phyloP scores from a whole-genome alignment of 202 grass and related monocot genomes.

The Setaria viridis region DNA sequence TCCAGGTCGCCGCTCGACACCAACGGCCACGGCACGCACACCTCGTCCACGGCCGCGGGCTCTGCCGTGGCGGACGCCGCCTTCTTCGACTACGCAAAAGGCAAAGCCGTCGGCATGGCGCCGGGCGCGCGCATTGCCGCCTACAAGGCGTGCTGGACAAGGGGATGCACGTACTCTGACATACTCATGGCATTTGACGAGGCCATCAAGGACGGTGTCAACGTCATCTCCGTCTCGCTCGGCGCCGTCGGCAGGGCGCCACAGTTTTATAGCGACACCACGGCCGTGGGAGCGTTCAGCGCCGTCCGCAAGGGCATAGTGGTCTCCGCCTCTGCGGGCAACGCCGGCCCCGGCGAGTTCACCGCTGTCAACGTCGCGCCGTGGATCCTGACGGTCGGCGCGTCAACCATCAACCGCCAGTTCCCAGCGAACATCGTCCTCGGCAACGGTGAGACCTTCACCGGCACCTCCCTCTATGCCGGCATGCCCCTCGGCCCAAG shows the following conservation, averaged over 20 bases:
- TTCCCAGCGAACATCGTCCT: conserved; percentile 43
- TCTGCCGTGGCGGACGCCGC: conserved; percentile 7
- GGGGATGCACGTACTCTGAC: conserved; percentile 33
- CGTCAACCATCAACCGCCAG: conserved; percentile 56
- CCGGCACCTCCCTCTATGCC: conserved; percentile 29
- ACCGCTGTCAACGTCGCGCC: conserved; percentile 43
- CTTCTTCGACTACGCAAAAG: conserved; percentile 41
- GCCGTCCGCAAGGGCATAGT: conserved; percentile 45
- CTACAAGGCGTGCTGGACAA: conserved; percentile 61
- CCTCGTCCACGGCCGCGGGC: conserved; percentile 51
- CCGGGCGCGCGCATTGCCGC: conserved; percentile 49
- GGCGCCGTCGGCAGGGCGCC: conserved; percentile 6
- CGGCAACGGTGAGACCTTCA: conserved; percentile 27
- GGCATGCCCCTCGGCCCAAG: conserved; percentile 2
- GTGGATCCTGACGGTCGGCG: conserved; percentile 52
- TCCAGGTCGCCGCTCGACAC: conserved; percentile 53
- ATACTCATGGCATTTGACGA: conserved; percentile 44
- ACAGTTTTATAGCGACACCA: not conserved
- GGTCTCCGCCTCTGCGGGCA: conserved; percentile 44
- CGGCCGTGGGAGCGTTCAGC: conserved; percentile 23
- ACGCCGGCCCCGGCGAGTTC: conserved; percentile 24
- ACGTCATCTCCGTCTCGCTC: conserved; percentile 53
- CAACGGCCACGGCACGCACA: conserved; percentile 55
- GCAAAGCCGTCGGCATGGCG: conserved; percentile 42
- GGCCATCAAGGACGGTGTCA: conserved; percentile 42